Conservation (phyloP, 2,329 filamentous ascomycete species). For the Pyricularia grisea region DNA sequence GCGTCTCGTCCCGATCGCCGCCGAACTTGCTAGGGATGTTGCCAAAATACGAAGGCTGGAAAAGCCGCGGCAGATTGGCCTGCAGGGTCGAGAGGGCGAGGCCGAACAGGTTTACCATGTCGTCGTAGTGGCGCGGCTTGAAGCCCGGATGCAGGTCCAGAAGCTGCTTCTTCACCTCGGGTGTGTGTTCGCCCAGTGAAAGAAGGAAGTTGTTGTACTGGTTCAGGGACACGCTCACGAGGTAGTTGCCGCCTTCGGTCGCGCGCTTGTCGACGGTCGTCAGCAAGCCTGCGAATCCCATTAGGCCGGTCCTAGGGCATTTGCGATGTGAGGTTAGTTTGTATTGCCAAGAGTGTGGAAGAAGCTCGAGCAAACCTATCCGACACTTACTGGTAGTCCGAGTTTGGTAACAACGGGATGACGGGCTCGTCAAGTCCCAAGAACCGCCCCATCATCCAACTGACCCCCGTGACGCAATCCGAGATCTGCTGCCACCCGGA, state of each 20-base stretch:
- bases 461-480: conserved; percentile 47
- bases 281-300: conserved; percentile 59
- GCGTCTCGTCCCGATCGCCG: background rate
- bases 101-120: background rate
- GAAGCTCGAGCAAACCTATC: conserved; percentile 6
- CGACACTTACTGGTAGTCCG: conserved; percentile 22
- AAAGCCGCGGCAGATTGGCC: background rate
- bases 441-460: conserved; percentile 52
- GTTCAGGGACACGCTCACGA: conserved; percentile 52
- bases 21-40: conserved; percentile 1
- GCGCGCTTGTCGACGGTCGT: conserved; percentile 55
- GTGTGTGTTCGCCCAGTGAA: conserved; percentile 46
- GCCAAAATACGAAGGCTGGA: background rate
- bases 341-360: background rate
- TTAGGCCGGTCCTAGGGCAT: background rate
- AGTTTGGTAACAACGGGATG: conserved; percentile 55
- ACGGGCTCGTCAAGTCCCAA: conserved; percentile 55
- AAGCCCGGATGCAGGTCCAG: conserved; percentile 16
- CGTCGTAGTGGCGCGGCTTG: conserved; percentile 3
- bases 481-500: conserved; percentile 43
- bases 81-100: background rate
- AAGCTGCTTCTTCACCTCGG: conserved; percentile 40
- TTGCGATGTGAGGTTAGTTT: conserved; percentile 44
- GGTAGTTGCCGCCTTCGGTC: conserved; percentile 54
- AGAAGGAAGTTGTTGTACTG: conserved; percentile 62